Percentiles rank a stretch among this genome's conserved stretches.
Evolutionary conservation across 179 eudicot species (phyloP).

Genomic region (Heliamphora pulchella): DNA sequence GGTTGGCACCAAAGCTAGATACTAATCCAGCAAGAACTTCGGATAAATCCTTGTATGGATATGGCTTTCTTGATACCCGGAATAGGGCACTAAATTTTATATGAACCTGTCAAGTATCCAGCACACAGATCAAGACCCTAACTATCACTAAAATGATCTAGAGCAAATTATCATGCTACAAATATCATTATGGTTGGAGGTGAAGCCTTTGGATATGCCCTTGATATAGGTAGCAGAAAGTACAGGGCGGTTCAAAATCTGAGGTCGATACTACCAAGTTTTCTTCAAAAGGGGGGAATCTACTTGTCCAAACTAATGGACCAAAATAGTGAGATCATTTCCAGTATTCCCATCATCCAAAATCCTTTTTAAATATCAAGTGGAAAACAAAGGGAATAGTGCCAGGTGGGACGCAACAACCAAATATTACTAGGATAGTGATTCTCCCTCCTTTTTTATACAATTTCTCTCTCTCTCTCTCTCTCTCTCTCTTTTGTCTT

Average conservation of each 20-base stretch:
- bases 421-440: too few species aligned
- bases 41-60: constrained; percentile 65
- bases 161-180: background rate
- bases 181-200: background rate
- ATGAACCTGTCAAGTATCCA: constrained; percentile 46
- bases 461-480: too few species aligned
- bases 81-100: constrained; percentile 83
- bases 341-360: background rate
- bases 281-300: background rate
- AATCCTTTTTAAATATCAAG: background rate
- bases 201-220: background rate
- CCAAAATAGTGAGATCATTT: background rate
- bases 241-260: background rate
- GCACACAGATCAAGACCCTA: background rate
- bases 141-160: background rate
- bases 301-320: background rate
- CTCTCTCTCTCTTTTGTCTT: too few species aligned
- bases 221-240: background rate
- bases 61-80: constrained; percentile 67
- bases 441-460: too few species aligned
- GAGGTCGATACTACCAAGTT: background rate
- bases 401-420: background rate
- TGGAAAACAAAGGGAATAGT: background rate
- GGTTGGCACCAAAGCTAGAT: constrained; percentile 67
- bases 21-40: constrained; percentile 46